Evolutionary conservation across 208 protist species (phyloP), one percentile per base, ranked within the genome.

Genomic region (Trypanosomatidae sp.): DNA sequence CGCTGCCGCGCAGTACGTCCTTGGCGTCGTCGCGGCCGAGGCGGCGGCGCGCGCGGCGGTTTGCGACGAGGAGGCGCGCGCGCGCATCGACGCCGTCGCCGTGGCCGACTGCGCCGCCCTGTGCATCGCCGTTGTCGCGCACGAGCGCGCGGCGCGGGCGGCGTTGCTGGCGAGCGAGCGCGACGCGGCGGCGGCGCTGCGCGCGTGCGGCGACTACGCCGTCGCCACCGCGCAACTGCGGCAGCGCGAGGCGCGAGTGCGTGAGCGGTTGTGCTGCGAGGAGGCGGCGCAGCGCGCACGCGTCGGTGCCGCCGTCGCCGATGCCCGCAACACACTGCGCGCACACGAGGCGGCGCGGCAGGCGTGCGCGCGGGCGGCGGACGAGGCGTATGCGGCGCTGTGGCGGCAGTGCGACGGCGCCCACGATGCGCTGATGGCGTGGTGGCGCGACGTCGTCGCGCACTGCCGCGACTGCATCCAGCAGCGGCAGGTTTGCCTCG

Each of bases 101-200:
- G 33, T 56, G 3, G 55, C 32, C 3, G 68, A 80, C 41, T 42
- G 47, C 19, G 45, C 60, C 40, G 4, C 54, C 30, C 48, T 78
- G 1, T 28, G 69, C 1, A 23, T 56, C n/a, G 58, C 66, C 15
- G 19, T 83, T 4, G 37, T 56, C 7, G 22, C 32, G 0, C 68
- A 66, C 53, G 78, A 88, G 57, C 50, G 48, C 4, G 63, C 72
- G n/a, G 68, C 56, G 7, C 65, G 71, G n/a, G 33, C 35, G 16
- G 64, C 67, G 1, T 33, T 61, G 3, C 1, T 43, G 6, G 63
- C 62, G 23, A 43, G 11, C 24, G 66, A 75, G 57, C 25, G 52
- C 4, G 61, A 53, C 26, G 43, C 25, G 0, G 46, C 41, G 21
- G 30, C 46, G 0, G 3, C 3, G 0, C 16, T 74, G 4, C 2